Percentiles rank a stretch among this genome's conserved stretches.
These are phyloP conservation scores for Aspergillaceae sp. DNA, from an alignment of 2,329 filamentous ascomycete genomes.

Conservation along the genomic window DNA sequence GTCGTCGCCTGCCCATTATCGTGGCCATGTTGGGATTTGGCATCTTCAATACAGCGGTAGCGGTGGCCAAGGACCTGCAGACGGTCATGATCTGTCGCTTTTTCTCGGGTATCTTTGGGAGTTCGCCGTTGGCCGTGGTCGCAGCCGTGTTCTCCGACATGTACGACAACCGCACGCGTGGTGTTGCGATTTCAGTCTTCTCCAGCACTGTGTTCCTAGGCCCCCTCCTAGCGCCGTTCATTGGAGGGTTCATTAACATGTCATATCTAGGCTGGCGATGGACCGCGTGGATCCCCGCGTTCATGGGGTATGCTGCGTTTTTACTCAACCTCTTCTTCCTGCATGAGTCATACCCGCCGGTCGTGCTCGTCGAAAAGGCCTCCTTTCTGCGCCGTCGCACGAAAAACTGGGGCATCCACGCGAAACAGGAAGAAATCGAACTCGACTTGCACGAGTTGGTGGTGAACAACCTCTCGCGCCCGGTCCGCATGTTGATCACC, in stretches of 20 bases:
- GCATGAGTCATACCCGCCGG: conserved; percentile 46
- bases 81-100: conserved; percentile 37
- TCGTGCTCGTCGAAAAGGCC: conserved; percentile 46
- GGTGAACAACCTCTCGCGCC: conserved; percentile 39
- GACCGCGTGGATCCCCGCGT: conserved; percentile 41
- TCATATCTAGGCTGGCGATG: conserved; percentile 42
- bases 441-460: conserved; percentile 38
- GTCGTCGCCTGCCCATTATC: conserved; percentile 45
- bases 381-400: conserved; percentile 42
- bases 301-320: conserved; percentile 67
- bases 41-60: conserved; percentile 39
- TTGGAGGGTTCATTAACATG: conserved; percentile 43
- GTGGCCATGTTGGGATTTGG: conserved; percentile 33
- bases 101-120: conserved; percentile 38
- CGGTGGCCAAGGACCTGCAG: conserved; percentile 31
- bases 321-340: conserved; percentile 40
- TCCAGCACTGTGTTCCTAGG: conserved; percentile 41
- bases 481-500: conserved; percentile 25
- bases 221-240: conserved; percentile 39
- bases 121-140: conserved; percentile 37
- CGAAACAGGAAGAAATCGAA: conserved; percentile 43
- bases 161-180: conserved; percentile 37
- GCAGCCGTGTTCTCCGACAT: conserved; percentile 39
- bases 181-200: conserved; percentile 38
- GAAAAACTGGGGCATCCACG: conserved; percentile 49